These are phyloP conservation scores for Xylaria sp. DNA, from an alignment of 2,329 filamentous ascomycete genomes.

Conservation along the genomic window DNA sequence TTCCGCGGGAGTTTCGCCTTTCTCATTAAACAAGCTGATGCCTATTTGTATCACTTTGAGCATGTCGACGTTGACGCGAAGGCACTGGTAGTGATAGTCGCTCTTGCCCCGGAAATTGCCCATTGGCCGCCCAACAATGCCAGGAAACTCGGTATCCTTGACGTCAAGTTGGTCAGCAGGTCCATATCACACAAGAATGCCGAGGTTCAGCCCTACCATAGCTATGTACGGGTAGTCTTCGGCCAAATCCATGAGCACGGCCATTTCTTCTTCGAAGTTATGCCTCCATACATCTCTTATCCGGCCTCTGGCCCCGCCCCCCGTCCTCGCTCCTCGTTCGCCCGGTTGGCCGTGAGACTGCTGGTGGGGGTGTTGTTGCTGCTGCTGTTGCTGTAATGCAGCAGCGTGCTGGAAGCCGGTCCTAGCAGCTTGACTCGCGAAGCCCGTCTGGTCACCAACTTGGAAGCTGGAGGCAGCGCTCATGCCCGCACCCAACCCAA, in stretches of 20 bases:
- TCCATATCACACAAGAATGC: conserved; percentile 15
- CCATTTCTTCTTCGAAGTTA: conserved; percentile 93
- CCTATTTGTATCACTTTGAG: conserved; percentile 98
- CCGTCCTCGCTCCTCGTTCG: conserved; percentile 52
- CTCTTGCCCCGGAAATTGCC: conserved; percentile 94
- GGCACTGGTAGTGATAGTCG: conserved; percentile 98
- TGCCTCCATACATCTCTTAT: conserved; percentile 98
- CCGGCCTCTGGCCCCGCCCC: conserved; percentile 73
- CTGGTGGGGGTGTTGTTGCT: conserved; percentile 60
- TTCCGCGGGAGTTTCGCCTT: conserved; percentile 86
- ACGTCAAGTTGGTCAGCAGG: conserved; percentile 41
- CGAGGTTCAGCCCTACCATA: conserved; percentile 74
- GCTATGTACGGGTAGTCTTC: conserved; percentile 95
- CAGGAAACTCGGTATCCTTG: conserved; percentile 98
- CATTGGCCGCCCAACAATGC: conserved; percentile 94
- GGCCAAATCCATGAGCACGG: conserved; percentile 80
- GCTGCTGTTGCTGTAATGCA: conserved; percentile 60
- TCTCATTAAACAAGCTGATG: conserved; percentile 89
- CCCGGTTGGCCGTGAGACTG: conserved; percentile 48
- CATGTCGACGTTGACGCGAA: conserved; percentile 96
- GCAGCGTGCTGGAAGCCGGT: conserved; percentile 85
- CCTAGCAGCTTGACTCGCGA: conserved; percentile 87
- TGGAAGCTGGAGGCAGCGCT: conserved; percentile 60
- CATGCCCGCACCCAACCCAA: conserved; percentile 69
- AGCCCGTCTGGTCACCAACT: conserved; percentile 74